Evolutionary conservation across 2,329 filamentous ascomycete species (phyloP).

Genomic region (Aspergillus eucalypticola): DNA sequence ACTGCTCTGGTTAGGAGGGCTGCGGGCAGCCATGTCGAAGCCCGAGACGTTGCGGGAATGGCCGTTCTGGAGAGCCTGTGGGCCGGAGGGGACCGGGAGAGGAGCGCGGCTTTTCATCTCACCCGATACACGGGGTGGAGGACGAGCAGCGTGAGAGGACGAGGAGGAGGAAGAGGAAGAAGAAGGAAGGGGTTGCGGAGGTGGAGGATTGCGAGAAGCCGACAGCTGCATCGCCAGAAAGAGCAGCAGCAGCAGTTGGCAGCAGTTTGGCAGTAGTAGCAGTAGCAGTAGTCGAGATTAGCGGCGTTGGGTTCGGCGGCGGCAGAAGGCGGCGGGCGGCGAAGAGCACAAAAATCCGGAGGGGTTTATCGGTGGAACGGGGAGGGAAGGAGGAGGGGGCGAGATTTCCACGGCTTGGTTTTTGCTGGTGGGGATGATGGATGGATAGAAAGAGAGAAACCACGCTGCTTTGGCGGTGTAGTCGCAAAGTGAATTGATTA

Average conservation of each 20-base stretch:
- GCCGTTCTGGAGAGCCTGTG: slow-evolving; percentile 39
- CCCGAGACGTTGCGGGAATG: slow-evolving; percentile 44
- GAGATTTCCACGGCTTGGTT: slow-evolving; percentile 10
- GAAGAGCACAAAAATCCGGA: slow-evolving; percentile 22
- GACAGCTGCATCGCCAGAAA: slow-evolving; percentile 25
- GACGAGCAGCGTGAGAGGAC: slow-evolving; percentile 26
- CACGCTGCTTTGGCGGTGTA: no score
- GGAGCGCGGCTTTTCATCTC: slow-evolving; percentile 46
- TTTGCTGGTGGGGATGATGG: slow-evolving; percentile 7
- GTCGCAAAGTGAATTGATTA: no score
- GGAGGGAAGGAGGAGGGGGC: slow-evolving; percentile 1
- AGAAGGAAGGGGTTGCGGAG: slow-evolving; percentile 21
- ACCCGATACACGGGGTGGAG: slow-evolving; percentile 31
- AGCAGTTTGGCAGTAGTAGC: background rate
- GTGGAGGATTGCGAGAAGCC: slow-evolving; percentile 22
- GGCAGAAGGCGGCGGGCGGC: background rate
- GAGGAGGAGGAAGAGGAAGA: slow-evolving; percentile 16
- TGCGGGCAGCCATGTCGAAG: slow-evolving; percentile 49
- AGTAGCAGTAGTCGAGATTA: background rate
- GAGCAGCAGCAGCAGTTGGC: slow-evolving; percentile 3
- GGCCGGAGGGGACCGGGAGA: slow-evolving; percentile 40
- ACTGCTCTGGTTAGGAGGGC: slow-evolving; percentile 47
- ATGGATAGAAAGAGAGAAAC: background rate
- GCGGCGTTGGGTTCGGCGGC: background rate
- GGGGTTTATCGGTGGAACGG: slow-evolving; percentile 23